A percentile compares a stretch with the other conserved stretches of the same genome.
Conservation (phyloP, 2,329 filamentous ascomycete genomes). For the Emmonsiellopsis sp. region DNA sequence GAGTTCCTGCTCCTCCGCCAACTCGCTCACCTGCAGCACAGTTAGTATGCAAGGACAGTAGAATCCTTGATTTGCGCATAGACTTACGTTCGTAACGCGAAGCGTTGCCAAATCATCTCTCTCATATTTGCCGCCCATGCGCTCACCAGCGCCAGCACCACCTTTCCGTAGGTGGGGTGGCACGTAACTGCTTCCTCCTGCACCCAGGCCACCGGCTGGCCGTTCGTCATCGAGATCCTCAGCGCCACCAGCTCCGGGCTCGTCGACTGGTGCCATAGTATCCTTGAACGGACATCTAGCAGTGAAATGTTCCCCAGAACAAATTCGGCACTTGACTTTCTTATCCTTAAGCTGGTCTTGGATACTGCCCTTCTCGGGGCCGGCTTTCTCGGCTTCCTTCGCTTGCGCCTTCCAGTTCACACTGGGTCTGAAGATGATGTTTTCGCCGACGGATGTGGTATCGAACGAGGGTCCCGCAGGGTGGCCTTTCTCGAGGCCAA, state of each 20-base stretch:
- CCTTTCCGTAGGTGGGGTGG: constrained; percentile 81
- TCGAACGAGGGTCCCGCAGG: constrained; percentile 70
- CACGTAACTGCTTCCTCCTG: constrained; percentile 76
- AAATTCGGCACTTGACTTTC: constrained; percentile 99
- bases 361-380: constrained; percentile 50
- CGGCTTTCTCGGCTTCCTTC: constrained; percentile 53
- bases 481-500: constrained; percentile 83
- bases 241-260: constrained; percentile 25
- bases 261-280: constrained; percentile 72
- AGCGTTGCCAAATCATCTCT: constrained; percentile 93
- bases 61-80: background rate
- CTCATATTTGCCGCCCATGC: constrained; percentile 90
- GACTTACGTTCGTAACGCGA: constrained; percentile 89
- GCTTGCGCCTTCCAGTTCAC: constrained; percentile 90
- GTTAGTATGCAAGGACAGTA: constrained; percentile 6
- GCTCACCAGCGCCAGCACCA: constrained; percentile 56
- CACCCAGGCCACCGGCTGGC: constrained; percentile 45
- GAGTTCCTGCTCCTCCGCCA: constrained; percentile 91
- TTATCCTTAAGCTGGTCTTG: constrained; percentile 79
- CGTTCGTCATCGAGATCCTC: constrained; percentile 38
- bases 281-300: constrained; percentile 99
- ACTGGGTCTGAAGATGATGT: constrained; percentile 91
- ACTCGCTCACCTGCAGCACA: constrained; percentile 67
- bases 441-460: constrained; percentile 90
- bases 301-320: constrained; percentile 97